Conservation (phyloP, 176 grass and related monocot genomes). For the Eleusine indica region DNA sequence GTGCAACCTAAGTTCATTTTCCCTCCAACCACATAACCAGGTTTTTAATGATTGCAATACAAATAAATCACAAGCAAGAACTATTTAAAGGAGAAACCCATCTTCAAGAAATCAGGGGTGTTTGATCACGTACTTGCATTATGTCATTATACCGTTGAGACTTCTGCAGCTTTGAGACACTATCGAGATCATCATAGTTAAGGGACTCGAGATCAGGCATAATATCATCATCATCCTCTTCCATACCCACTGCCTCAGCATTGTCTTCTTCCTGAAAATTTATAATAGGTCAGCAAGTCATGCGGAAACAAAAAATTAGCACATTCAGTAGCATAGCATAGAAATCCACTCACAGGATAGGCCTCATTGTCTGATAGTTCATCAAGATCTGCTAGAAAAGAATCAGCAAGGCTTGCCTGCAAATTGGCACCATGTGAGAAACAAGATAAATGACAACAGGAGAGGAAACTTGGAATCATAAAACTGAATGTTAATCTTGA, state of each 20-base stretch:
- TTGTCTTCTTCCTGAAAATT: conserved; percentile 66
- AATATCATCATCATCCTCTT: conserved; percentile 59
- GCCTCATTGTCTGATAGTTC: conserved; percentile 87
- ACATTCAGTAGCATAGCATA: background rate
- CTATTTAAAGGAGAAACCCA: conserved; percentile 4
- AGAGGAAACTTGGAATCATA: background rate
- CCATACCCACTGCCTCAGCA: conserved; percentile 53
- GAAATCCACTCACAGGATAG: conserved; percentile 68
- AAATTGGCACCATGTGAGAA: background rate
- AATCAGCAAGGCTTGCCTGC: conserved; percentile 92
- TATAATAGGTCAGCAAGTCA: conserved; percentile 15
- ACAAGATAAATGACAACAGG: background rate
- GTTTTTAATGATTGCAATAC: background rate
- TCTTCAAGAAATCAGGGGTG: background rate
- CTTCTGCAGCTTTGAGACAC: conserved; percentile 86
- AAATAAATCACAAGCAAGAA: background rate
- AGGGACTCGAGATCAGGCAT: conserved; percentile 81
- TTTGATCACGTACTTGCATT: conserved; percentile 61
- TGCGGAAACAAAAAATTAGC: background rate
- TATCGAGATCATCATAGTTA: conserved; percentile 88
- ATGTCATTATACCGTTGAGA: conserved; percentile 72
- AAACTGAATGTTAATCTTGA: background rate
- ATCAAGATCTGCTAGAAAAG: conserved; percentile 92
- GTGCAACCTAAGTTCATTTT: background rate
- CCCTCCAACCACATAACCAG: background rate